These are phyloP conservation scores for Penicillium silybi DNA, from an alignment of 495 filamentous ascomycete genomes.

Conservation along the genomic window DNA sequence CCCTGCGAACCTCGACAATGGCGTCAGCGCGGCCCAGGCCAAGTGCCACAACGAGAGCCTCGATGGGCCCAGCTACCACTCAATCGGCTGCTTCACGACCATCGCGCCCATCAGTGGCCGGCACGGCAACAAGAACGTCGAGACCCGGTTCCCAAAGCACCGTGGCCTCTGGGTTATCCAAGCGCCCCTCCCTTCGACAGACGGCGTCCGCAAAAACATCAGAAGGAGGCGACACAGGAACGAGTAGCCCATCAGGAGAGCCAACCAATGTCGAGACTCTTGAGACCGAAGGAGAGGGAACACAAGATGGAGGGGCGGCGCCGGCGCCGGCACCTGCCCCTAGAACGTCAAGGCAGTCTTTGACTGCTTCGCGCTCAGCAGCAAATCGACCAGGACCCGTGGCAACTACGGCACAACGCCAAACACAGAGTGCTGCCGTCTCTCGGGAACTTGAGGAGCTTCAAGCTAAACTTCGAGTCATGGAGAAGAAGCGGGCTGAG, in stretches of 20 bases:
- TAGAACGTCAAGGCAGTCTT: slow-evolving; percentile 32
- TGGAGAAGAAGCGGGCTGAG: slow-evolving; percentile 78
- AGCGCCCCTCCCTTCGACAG: slow-evolving; percentile 39
- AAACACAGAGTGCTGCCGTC: slow-evolving; percentile 34
- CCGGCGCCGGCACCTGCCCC: slow-evolving; percentile 3
- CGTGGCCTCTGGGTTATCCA: slow-evolving; percentile 24
- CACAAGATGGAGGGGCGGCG: slow-evolving; percentile 13
- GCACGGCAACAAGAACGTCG: slow-evolving; percentile 28
- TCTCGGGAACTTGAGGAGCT: slow-evolving; percentile 72
- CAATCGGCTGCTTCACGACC: slow-evolving; percentile 27
- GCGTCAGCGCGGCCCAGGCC: slow-evolving; percentile 50
- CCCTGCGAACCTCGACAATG: slow-evolving; percentile 39
- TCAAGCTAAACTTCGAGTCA: slow-evolving; percentile 69
- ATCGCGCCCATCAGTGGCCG: slow-evolving; percentile 39
- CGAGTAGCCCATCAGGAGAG: slow-evolving; percentile 30
- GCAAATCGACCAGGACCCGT: slow-evolving; percentile 22
- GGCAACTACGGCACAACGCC: slow-evolving; percentile 28
- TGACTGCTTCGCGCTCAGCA: slow-evolving; percentile 22
- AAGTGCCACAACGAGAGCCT: slow-evolving; percentile 51
- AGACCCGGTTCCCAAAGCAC: slow-evolving; percentile 33
- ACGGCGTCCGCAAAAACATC: slow-evolving; percentile 23
- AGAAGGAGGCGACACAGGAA: slow-evolving; percentile 25
- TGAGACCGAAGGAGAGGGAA: slow-evolving; percentile 22
- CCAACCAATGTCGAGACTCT: slow-evolving; percentile 25
- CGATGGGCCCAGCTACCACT: slow-evolving; percentile 63